Base-by-base conservation (phyloP, 176 grass and related monocot genomes). In the Melocanna baccifera region DNA sequence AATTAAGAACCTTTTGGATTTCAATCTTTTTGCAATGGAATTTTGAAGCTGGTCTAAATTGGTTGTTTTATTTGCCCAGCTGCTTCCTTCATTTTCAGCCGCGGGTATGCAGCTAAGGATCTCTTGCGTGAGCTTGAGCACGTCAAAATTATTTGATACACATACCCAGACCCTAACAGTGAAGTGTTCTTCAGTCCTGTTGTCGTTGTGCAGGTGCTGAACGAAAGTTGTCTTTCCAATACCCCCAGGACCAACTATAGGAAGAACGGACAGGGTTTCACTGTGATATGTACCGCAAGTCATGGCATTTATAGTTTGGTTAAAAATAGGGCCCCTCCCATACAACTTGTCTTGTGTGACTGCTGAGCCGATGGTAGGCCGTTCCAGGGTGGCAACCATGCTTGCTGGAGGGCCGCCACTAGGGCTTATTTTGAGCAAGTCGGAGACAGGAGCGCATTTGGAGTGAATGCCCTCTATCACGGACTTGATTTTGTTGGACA, bases 171-270 rank as follows among this genome's bases (percentile, higher is more conserved):
- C 39, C 32, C 20, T 77, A 48, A 57, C 18, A 0, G 43, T 0
- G 47, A 91, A 91, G 58, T 59, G 12, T 0, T 16, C 1, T 28
- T 58, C 2, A 19, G 7, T 76, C 0, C 13, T n/a, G 9, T 67
- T 18, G 13, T 81, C 61, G 48, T 75, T 84, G 14, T 52, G 78
- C 0, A 88, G 32, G 56, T 77, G 68, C 26, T 91, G 70, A 41
- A 45, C 18, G 45, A 91, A 79, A 13, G 90, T 91, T 11, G 86
- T 91, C 41, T 88, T 91, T 36, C 86, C 90, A 67, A 91, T 59
- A 0, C 90, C 90, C 7, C 90, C 86, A 0, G 79, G 51, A 0
- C 90, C 90, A 30, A 77, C 28, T 87, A 91, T 88, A 19, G 85
- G 52, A 77, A 91, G 25, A 77, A 91, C 53, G 0, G 42, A 52